Evolutionary conservation across 805 yeast species (phyloP).

Genomic region (Zygotorulaspora danielsina): DNA sequence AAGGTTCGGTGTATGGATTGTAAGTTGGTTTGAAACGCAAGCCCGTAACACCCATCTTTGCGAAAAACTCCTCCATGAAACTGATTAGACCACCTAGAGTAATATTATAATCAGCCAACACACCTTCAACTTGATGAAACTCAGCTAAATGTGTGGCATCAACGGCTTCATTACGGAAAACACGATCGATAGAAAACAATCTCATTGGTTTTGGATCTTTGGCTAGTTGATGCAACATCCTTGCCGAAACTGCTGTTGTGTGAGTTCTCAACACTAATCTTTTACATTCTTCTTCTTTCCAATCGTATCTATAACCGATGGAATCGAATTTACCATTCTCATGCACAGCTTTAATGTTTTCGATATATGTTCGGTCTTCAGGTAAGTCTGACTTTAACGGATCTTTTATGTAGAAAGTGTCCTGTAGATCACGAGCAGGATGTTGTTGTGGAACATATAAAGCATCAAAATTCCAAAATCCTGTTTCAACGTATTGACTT

Average conservation of each 20-base stretch:
- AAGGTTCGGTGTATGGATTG: slow-evolving; percentile 99
- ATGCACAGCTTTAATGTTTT: slow-evolving; percentile 77
- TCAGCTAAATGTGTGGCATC: slow-evolving; percentile 99
- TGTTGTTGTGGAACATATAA: slow-evolving; percentile 98
- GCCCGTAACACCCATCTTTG: slow-evolving; percentile 93
- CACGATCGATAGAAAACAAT: slow-evolving; percentile 94
- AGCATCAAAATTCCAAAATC: slow-evolving; percentile 98
- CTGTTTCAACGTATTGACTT: slow-evolving; percentile 94
- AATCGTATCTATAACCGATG: slow-evolving; percentile 96
- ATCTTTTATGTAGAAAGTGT: slow-evolving; percentile 94
- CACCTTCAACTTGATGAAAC: slow-evolving; percentile 99
- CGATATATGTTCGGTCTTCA: slow-evolving; percentile 71
- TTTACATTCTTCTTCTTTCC: slow-evolving; percentile 88
- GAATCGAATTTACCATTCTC: slow-evolving; percentile 89
- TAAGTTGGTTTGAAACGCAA: slow-evolving; percentile 98
- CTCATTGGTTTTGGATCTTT: slow-evolving; percentile 84
- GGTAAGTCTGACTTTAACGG: slow-evolving; percentile 81
- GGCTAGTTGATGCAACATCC: slow-evolving; percentile 83
- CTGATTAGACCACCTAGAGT: slow-evolving; percentile 96
- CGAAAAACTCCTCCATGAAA: slow-evolving; percentile 95
- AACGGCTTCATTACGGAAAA: slow-evolving; percentile 98
- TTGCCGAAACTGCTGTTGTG: slow-evolving; percentile 90
- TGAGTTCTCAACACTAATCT: slow-evolving; percentile 95
- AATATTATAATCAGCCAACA: slow-evolving; percentile 90
- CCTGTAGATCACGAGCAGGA: slow-evolving; percentile 99